Base-by-base conservation (phyloP, 116 monocot species). In the Zostera marina region DNA sequence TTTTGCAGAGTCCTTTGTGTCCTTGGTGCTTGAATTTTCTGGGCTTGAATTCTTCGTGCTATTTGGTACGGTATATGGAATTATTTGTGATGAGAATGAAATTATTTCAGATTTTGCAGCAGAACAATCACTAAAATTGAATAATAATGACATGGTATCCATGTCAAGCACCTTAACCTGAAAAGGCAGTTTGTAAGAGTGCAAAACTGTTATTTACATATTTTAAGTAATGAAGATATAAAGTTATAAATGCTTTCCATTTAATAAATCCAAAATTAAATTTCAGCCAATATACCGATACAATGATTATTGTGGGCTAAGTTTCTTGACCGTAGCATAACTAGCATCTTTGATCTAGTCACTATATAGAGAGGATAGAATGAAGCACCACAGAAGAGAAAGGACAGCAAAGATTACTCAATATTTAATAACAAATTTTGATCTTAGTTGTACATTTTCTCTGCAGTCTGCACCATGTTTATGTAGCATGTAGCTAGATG, bases 91-190 rank as follows among this genome's bases (percentile, higher is more conserved):
- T 17, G 22, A 22, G 44, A 82, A 52, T 11, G 80, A 82, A 58
- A 85, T 65, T 15, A 86, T 69, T 53, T 78, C 80, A 38, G 82
- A 80, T 42, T 56, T 72, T 74, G 72, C 45, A 25, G 68, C 61
- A 68, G 83, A 74, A 57, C 68, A 23, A 56, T 53, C 60, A 63
- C 76, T 77, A 41, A 64, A 74, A 58, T 49, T 25, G 38, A 89
- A 96, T 48, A 76, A 22, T 64, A 81, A 56, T 15, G 85, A 73
- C 52, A 76, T 54, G 32, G 81, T 64, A 65, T 24, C 73, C 65
- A 80, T 46, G 68, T 89, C 77, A 65, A 89, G 67, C 79, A 88
- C 66, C 55, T 71, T 65, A 51, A 85, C 85, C 94, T 96, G 77
- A 62, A 63, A 45, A 40, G 48, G 13, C 17, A 26, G 12, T 7